These are phyloP conservation scores for Vanrija pseudolonga DNA, from an alignment of 1,284 basidiomycete species.

Conservation along the genomic window DNA sequence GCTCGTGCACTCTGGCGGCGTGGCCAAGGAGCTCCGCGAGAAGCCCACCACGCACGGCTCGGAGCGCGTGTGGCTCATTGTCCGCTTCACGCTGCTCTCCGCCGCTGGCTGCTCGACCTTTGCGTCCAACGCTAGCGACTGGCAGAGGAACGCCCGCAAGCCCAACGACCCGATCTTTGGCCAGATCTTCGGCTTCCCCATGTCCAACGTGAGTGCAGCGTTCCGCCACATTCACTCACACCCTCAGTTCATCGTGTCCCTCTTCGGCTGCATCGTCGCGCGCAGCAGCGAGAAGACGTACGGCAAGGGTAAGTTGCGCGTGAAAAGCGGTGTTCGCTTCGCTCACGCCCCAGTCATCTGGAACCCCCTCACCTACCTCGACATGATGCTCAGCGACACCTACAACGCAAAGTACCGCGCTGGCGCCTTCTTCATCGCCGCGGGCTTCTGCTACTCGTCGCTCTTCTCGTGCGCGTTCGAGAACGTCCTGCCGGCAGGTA, in stretches of 20 bases:
- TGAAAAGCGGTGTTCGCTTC: no score
- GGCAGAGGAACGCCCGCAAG: conserved; percentile 61
- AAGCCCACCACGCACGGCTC: conserved; percentile 60
- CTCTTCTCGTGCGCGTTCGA: conserved; percentile 36
- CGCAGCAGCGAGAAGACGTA: conserved; percentile 69
- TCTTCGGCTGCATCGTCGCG: conserved; percentile 76
- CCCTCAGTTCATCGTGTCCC: conserved; percentile 60
- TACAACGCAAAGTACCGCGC: conserved; percentile 65
- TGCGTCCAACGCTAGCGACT: conserved; percentile 69
- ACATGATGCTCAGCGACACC: conserved; percentile 62
- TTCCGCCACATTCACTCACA: no score
- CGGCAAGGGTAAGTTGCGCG: conserved; percentile 52
- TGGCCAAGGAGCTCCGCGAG: conserved; percentile 72
- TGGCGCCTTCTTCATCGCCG: conserved; percentile 66
- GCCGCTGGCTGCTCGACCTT: conserved; percentile 59
- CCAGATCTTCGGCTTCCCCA: conserved; percentile 29
- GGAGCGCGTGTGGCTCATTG: conserved; percentile 47
- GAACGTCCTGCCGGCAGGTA: conserved; percentile 29
- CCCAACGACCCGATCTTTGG: conserved; percentile 50
- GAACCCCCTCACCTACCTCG: conserved; percentile 69
- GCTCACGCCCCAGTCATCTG: conserved; percentile 55
- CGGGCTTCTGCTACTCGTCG: conserved; percentile 33
- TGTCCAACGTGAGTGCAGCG: conserved; percentile 47
- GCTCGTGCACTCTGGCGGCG: conserved; percentile 34
- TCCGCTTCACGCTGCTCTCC: conserved; percentile 70